Conservation (phyloP, 2,329 filamentous ascomycete genomes). For the Apiospora koreana region DNA sequence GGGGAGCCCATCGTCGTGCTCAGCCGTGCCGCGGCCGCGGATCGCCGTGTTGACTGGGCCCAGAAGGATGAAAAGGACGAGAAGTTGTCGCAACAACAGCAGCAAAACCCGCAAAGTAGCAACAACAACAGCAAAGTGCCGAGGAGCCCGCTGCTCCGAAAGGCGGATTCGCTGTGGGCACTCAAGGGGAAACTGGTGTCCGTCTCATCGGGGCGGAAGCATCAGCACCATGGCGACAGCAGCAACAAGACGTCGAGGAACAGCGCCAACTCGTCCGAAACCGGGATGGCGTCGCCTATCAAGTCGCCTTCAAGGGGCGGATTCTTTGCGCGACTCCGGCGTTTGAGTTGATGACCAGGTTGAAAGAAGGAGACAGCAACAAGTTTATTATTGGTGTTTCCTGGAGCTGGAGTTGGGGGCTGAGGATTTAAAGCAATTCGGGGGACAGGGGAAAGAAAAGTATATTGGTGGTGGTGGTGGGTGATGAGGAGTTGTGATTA, state of each 20-base stretch:
- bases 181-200: slow-evolving; percentile 42
- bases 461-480: neutral
- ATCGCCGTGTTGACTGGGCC: slow-evolving; percentile 52
- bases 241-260: slow-evolving; percentile 15
- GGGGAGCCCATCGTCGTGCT: neutral
- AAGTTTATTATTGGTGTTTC: slow-evolving; percentile 7
- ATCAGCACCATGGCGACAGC: slow-evolving; percentile 22
- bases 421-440: neutral
- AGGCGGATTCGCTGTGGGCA: slow-evolving; percentile 51
- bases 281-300: neutral
- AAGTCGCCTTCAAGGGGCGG: slow-evolving; percentile 3
- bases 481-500: neutral
- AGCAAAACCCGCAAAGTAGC: neutral
- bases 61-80: slow-evolving; percentile 51
- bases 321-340: slow-evolving; percentile 6
- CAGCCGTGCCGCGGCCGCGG: neutral
- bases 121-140: slow-evolving; percentile 20
- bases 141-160: slow-evolving; percentile 36
- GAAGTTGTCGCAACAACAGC: slow-evolving; percentile 8
- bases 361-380: no score
- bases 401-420: neutral
- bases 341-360: slow-evolving; percentile 1
- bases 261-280: neutral
- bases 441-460: neutral
- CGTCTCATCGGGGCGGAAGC: slow-evolving; percentile 18